Conservation (phyloP, 2,329 filamentous ascomycete species). For the Rachicladosporium sp. region DNA sequence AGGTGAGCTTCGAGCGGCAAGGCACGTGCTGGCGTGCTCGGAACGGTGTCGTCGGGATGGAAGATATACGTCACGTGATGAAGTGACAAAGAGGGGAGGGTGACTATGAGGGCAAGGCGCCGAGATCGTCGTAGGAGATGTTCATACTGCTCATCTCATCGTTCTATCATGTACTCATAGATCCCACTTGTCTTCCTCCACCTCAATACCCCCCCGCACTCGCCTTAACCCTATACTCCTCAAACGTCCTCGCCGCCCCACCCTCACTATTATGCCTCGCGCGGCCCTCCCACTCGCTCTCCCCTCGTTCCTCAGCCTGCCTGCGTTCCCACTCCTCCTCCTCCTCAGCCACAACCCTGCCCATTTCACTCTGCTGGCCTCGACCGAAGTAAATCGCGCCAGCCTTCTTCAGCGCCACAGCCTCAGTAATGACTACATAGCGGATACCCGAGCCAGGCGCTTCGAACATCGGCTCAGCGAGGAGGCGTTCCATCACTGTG, state of each 20-base stretch:
- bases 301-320: constrained; percentile 19
- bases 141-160: too few relatives aligned
- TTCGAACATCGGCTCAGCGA: constrained; percentile 36
- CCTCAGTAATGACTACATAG: constrained; percentile 34
- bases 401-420: constrained; percentile 30
- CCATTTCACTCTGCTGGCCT: constrained; percentile 28
- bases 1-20: too few relatives aligned
- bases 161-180: neutral
- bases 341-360: constrained; percentile 28
- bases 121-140: too few relatives aligned
- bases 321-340: constrained; percentile 35
- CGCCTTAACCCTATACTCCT: constrained; percentile 35
- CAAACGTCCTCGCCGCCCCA: constrained; percentile 27
- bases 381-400: constrained; percentile 32
- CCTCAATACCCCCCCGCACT: constrained; percentile 21
- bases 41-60: too few relatives aligned
- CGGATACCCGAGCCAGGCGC: constrained; percentile 33
- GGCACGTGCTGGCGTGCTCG: too few relatives aligned
- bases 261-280: constrained; percentile 18
- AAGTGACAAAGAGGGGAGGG: too few relatives aligned
- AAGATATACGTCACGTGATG: too few relatives aligned
- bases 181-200: constrained; percentile 2
- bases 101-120: too few relatives aligned
- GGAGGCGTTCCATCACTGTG: constrained; percentile 36
- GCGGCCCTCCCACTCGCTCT: constrained; percentile 15